Conservation (phyloP, 495 filamentous ascomycete genomes). For the Xylaria palmicola region DNA sequence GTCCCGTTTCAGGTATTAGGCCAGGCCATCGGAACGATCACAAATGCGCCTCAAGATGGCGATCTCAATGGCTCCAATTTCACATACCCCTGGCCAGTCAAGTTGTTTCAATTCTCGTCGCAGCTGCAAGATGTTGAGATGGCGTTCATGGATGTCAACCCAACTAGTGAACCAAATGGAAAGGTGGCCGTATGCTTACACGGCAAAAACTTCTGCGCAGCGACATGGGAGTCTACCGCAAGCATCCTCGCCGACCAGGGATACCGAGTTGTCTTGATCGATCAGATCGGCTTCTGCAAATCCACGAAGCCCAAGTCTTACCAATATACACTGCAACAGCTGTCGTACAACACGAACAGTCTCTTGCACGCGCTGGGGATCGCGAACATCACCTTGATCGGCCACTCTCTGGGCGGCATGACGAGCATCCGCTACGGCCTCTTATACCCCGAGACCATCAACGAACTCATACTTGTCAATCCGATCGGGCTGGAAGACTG, state of each 20-base stretch:
- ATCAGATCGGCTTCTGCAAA: slow-evolving; percentile 52
- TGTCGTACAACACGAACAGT: slow-evolving; percentile 40
- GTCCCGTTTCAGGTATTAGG: slow-evolving; percentile 12
- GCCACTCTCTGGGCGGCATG: slow-evolving; percentile 51
- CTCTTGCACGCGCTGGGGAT: slow-evolving; percentile 34
- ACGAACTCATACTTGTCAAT: slow-evolving; percentile 34
- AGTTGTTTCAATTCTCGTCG: slow-evolving; percentile 37
- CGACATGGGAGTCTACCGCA: slow-evolving; percentile 42
- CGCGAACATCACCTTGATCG: slow-evolving; percentile 39
- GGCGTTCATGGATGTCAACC: slow-evolving; percentile 48
- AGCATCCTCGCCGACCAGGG: slow-evolving; percentile 30
- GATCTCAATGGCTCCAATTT: slow-evolving; percentile 44
- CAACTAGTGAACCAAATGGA: slow-evolving; percentile 21
- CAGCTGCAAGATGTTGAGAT: slow-evolving; percentile 40
- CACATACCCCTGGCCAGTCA: slow-evolving; percentile 44
- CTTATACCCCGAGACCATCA: slow-evolving; percentile 38
- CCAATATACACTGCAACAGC: slow-evolving; percentile 44
- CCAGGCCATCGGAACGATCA: slow-evolving; percentile 22
- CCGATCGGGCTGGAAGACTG: slow-evolving; percentile 48
- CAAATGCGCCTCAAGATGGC: slow-evolving; percentile 25
- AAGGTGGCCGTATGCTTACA: slow-evolving; percentile 42
- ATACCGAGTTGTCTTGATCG: slow-evolving; percentile 45
- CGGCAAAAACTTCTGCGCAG: slow-evolving; percentile 48
- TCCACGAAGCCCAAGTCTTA: slow-evolving; percentile 44
- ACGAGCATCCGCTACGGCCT: slow-evolving; percentile 41